These are phyloP conservation scores for Chlorencoelia australis DNA, from an alignment of 2,329 filamentous ascomycete genomes.

Conservation along the genomic window DNA sequence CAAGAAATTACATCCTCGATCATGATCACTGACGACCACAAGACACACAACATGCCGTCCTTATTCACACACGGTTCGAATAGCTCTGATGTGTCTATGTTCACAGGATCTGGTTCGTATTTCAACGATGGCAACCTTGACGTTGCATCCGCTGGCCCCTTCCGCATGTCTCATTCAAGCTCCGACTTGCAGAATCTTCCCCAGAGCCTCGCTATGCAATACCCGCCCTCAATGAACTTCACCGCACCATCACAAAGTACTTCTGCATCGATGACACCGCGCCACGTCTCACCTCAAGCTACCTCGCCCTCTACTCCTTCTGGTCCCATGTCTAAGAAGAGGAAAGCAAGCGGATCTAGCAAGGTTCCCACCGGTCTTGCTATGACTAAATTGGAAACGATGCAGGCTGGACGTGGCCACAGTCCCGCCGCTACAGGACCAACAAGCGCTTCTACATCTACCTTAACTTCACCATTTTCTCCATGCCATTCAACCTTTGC, in stretches of 20 bases:
- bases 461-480: conserved; percentile 44
- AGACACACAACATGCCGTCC: conserved; percentile 54
- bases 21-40: conserved; percentile 97
- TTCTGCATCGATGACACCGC: conserved; percentile 43
- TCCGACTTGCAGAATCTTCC: conserved; percentile 53
- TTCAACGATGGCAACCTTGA: conserved; percentile 21
- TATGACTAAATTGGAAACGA: conserved; percentile 73
- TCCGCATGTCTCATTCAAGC: conserved; percentile 48
- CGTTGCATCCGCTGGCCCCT: conserved; percentile 29
- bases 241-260: conserved; percentile 29
- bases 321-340: conserved; percentile 65
- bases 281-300: conserved; percentile 56
- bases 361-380: conserved; percentile 65
- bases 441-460: conserved; percentile 26
- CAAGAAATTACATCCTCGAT: conserved; percentile 82
- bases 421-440: conserved; percentile 28
- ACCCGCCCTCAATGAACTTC: conserved; percentile 18
- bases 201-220: conserved; percentile 33
- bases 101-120: conserved; percentile 35
- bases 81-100: conserved; percentile 25
- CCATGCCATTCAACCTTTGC: conserved; percentile 37
- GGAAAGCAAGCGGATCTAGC: conserved; percentile 61
- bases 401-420: conserved; percentile 29
- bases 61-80: conserved; percentile 24
- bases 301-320: conserved; percentile 56